phyloP scores from a whole-genome alignment of 2,329 filamentous ascomycete genomes.

The Phyllosticta citribraziliensis region DNA sequence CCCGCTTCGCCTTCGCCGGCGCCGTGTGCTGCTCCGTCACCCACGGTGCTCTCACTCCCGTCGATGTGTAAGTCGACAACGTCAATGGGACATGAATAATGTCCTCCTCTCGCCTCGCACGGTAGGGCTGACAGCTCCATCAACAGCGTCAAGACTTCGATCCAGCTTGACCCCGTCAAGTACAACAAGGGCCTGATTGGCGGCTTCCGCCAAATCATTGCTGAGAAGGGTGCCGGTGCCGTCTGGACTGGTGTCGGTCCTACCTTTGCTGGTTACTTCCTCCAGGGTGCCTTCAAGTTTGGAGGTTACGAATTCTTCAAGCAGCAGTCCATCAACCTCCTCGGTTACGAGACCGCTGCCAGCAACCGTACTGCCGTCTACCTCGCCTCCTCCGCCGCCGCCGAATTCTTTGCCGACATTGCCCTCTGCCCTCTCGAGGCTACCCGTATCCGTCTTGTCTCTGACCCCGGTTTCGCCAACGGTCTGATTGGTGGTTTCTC shows the following conservation, averaged over 20 bases:
- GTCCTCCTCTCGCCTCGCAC: slow-evolving; percentile 20
- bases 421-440: slow-evolving; percentile 87
- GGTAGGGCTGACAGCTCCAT: slow-evolving; percentile 25
- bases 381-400: slow-evolving; percentile 53
- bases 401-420: slow-evolving; percentile 63
- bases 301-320: slow-evolving; percentile 96
- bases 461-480: slow-evolving; percentile 73
- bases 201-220: slow-evolving; percentile 76
- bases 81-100: slow-evolving; percentile 20
- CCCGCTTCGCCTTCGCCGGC: slow-evolving; percentile 90
- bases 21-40: slow-evolving; percentile 97
- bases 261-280: slow-evolving; percentile 42
- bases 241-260: slow-evolving; percentile 55
- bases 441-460: slow-evolving; percentile 87
- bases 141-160: slow-evolving; percentile 58
- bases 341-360: slow-evolving; percentile 59
- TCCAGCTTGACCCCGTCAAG: slow-evolving; percentile 56
- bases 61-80: slow-evolving; percentile 82
- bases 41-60: slow-evolving; percentile 91
- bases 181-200: slow-evolving; percentile 63
- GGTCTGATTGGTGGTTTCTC: slow-evolving; percentile 69
- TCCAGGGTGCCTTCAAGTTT: slow-evolving; percentile 50
- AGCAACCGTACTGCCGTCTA: slow-evolving; percentile 77
- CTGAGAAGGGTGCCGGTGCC: slow-evolving; percentile 58
- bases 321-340: slow-evolving; percentile 71